Evolutionary conservation across 139 green algal species (phyloP).

Genomic region (Edaphochlamys debaryana): DNA sequence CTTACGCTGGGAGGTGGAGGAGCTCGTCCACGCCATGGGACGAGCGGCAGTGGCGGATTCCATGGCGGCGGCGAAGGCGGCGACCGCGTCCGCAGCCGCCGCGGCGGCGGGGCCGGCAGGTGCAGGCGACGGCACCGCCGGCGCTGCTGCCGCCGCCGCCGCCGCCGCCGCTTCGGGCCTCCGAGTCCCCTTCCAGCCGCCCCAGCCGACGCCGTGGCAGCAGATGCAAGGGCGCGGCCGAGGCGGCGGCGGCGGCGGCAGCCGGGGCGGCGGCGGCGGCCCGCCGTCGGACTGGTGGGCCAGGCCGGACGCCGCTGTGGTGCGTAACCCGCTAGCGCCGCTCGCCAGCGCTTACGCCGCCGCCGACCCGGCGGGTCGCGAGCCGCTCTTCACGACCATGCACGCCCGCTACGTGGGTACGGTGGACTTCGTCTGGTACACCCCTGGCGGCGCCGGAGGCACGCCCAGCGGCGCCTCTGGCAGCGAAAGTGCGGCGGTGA

Average conservation of each 20-base stretch:
- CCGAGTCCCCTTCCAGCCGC: too few species aligned
- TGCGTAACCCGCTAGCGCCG: constrained; percentile 48
- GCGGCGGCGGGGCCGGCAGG: background rate
- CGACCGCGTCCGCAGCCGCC: background rate
- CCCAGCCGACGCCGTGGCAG: too few species aligned
- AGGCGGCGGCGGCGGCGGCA: background rate
- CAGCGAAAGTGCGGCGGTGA: background rate
- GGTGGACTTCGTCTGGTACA: constrained; percentile 65
- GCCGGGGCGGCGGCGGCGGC: background rate
- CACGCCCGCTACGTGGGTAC: constrained; percentile 44
- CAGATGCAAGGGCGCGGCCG: background rate
- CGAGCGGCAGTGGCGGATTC: background rate
- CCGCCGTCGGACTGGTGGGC: background rate
- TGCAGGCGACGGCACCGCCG: background rate
- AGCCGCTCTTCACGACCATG: constrained; percentile 48
- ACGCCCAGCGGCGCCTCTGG: background rate
- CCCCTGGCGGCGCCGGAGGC: background rate
- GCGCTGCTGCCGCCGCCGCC: background rate
- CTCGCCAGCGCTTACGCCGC: constrained; percentile 57
- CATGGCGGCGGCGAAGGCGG: background rate
- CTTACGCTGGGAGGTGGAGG: constrained; percentile 14
- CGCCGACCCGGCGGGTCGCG: background rate
- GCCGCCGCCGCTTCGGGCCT: background rate
- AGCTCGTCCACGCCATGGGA: constrained; percentile 10
- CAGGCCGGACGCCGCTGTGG: constrained; percentile 8